Conservation (phyloP, 2,329 filamentous ascomycete species). For the Neonectria sp. region DNA sequence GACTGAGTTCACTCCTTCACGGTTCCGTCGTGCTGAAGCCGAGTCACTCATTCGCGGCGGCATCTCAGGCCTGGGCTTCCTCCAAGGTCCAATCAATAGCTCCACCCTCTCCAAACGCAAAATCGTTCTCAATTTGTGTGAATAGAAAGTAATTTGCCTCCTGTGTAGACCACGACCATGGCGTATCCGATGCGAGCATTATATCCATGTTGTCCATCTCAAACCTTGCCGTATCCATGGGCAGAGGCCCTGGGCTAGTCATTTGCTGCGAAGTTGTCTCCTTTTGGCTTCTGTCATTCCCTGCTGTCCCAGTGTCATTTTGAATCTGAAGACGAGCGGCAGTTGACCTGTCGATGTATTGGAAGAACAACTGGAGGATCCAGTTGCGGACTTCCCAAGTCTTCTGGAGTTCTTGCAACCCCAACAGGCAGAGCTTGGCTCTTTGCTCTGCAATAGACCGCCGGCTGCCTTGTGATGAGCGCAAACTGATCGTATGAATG, state of each 20-base stretch:
- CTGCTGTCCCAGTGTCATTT: not conserved
- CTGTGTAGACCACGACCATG: slow-evolving; percentile 35
- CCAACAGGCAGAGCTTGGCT: slow-evolving; percentile 63
- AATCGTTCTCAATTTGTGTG: slow-evolving; percentile 39
- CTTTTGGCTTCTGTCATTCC: not conserved
- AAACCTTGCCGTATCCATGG: no score
- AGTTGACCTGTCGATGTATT: slow-evolving; percentile 61
- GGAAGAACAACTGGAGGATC: slow-evolving; percentile 64
- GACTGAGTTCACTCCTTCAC: no score
- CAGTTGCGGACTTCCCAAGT: slow-evolving; percentile 66
- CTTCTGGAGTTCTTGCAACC: slow-evolving; percentile 63
- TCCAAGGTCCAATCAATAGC: not conserved
- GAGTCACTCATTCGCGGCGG: no score
- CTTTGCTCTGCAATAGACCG: slow-evolving; percentile 63
- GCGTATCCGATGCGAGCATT: slow-evolving; percentile 3
- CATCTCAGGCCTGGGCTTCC: not conserved
- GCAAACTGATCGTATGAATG: slow-evolving; percentile 62
- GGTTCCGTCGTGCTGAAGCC: no score
- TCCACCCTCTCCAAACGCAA: slow-evolving; percentile 29
- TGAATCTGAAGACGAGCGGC: slow-evolving; percentile 52
- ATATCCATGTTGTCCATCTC: not conserved
- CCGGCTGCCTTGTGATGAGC: slow-evolving; percentile 53
- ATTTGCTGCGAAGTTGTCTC: not conserved
- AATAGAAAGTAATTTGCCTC: slow-evolving; percentile 38
- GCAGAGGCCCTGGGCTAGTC: not conserved